Evolutionary conservation across 2,329 filamentous ascomycete species (phyloP).

Genomic region (Aspergillus bombycis): DNA sequence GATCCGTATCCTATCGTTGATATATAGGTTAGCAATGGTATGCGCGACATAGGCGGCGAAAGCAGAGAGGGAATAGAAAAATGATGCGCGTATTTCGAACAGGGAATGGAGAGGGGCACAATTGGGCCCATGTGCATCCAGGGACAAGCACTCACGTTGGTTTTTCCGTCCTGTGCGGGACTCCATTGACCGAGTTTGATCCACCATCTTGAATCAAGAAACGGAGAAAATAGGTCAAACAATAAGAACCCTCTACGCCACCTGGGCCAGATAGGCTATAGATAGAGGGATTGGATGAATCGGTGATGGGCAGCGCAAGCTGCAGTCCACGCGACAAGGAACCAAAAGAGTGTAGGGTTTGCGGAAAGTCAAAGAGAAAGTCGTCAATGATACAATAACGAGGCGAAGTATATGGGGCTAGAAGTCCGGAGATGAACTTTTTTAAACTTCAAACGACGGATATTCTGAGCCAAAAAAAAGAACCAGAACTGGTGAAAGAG

Average conservation of each 20-base stretch:
- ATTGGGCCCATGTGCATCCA: slow-evolving; percentile 27
- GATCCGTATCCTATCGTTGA: slow-evolving; percentile 75
- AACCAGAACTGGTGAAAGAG: slow-evolving; percentile 15
- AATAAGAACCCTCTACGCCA: slow-evolving; percentile 9
- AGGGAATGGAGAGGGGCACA: background rate
- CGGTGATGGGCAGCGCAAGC: slow-evolving; percentile 11
- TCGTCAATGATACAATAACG: slow-evolving; percentile 16
- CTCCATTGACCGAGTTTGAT: slow-evolving; percentile 50
- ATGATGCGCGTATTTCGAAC: background rate
- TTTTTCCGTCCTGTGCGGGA: slow-evolving; percentile 52
- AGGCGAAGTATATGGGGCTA: slow-evolving; percentile 11
- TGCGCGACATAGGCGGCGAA: background rate
- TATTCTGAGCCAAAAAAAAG: slow-evolving; percentile 12
- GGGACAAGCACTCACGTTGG: slow-evolving; percentile 47
- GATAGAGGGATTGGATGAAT: slow-evolving; percentile 10
- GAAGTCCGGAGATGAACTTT: slow-evolving; percentile 18
- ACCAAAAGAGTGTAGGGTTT: slow-evolving; percentile 19
- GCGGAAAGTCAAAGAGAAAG: slow-evolving; percentile 14
- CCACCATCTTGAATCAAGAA: slow-evolving; percentile 36
- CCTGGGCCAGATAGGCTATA: background rate
- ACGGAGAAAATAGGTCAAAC: slow-evolving; percentile 14
- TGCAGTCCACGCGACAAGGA: slow-evolving; percentile 20
- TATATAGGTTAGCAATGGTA: slow-evolving; percentile 24
- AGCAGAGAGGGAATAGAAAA: background rate
- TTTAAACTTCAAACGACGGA: slow-evolving; percentile 14